Evolutionary conservation across 2,329 filamentous ascomycete genomes (phyloP), one percentile per base, ranked within the genome.

Genomic region (Alternaria burnsii): DNA sequence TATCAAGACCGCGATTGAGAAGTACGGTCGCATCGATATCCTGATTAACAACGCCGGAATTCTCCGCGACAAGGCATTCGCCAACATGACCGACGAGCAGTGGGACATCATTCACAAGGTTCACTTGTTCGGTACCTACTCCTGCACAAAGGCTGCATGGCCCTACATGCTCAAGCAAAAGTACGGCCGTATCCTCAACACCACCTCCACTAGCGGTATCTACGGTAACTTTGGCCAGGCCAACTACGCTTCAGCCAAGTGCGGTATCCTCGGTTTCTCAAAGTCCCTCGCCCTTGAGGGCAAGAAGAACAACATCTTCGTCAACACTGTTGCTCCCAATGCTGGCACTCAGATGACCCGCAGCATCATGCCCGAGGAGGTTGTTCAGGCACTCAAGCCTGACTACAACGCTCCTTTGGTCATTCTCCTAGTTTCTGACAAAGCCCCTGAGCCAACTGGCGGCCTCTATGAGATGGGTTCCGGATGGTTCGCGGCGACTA

Each of bases 161-260:
- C 95, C 95, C 52, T 91, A 96, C 81, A 92, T 99, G 85, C 86
- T 98, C 53, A 97, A 97, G 87, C 95, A 99, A 81, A 98, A 97
- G 86, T 99, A 97, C 75, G 95, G 95, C 69, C 93, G 95, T 74
- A 89, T 99, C 63, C 86, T 99, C 76, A 99, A 99, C 86, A 99
- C 95, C 48, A 95, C 95, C 41, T 97, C 93, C 36, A 98, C 95
- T 50, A 96, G 91, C 72, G 95, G 95, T 81, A 97, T 99, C 80
- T 99, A 99, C 79, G 95, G 95, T 71, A 99, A 97, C 87, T 99
- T 99, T 78, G 95, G 95, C 65, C 95, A 99, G 82, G 92, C 94
- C 74, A 99, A 99, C 86, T 99, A 99, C 80, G 87, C 95, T 64
- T 92, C 94, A 47, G 77, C 81, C 41, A 81, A 80, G 67, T 78